Evolutionary conservation across 2,329 filamentous ascomycete species (phyloP).

Genomic region (Fusarium dlaminii): DNA sequence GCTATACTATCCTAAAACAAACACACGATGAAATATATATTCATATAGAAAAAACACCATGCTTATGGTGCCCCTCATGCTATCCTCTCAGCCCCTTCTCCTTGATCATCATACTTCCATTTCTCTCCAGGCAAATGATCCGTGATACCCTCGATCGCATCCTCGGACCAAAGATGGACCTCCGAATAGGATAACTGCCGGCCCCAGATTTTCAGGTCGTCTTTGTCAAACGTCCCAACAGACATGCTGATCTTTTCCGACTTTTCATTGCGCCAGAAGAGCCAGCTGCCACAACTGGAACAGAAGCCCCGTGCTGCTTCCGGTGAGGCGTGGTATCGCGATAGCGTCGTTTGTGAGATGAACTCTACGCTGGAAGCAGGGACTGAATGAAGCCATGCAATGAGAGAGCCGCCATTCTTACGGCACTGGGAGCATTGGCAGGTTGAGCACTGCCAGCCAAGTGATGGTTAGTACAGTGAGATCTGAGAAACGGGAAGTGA

Average conservation of each 20-base stretch:
- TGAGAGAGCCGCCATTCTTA: slow-evolving; percentile 59
- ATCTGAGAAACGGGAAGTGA: background rate
- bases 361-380: slow-evolving; percentile 49
- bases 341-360: slow-evolving; percentile 46
- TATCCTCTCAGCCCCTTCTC: slow-evolving; percentile 36
- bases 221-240: slow-evolving; percentile 57
- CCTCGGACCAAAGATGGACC: slow-evolving; percentile 54
- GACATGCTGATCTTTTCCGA: slow-evolving; percentile 47
- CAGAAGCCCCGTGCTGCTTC: slow-evolving; percentile 59
- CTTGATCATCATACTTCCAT: slow-evolving; percentile 33
- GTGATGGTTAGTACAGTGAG: background rate
- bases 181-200: slow-evolving; percentile 51
- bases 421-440: slow-evolving; percentile 68
- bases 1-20: background rate
- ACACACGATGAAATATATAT: background rate
- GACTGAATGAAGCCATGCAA: slow-evolving; percentile 54
- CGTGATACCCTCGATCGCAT: slow-evolving; percentile 60
- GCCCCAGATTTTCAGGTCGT: slow-evolving; percentile 53
- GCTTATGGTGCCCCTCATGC: background rate
- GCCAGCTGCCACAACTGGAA: slow-evolving; percentile 56
- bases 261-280: slow-evolving; percentile 56
- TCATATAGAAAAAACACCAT: background rate
- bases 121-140: slow-evolving; percentile 49
- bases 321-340: slow-evolving; percentile 53
- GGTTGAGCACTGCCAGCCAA: slow-evolving; percentile 50